These are phyloP conservation scores for Gentiana straminea DNA, from an alignment of 257 asterid genomes.

Conservation along the genomic window DNA sequence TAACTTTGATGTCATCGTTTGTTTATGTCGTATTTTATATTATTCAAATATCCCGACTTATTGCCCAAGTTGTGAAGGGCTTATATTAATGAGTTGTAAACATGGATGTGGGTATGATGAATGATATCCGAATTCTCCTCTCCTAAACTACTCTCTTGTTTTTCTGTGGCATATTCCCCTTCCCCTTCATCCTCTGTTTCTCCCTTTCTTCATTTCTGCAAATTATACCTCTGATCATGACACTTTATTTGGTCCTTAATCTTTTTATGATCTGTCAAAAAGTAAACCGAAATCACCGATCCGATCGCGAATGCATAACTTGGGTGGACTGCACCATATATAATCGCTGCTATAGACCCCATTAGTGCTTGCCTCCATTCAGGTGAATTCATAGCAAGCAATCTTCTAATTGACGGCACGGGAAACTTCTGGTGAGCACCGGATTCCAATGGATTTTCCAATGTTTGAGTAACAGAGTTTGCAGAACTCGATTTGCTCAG, in stretches of 20 bases:
- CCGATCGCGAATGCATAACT: constrained; percentile 77
- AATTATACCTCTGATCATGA: no score
- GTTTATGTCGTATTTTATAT: no score
- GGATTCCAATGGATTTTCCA: constrained; percentile 10
- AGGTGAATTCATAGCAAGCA: constrained; percentile 76
- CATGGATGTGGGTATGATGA: no score
- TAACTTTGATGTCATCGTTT: no score
- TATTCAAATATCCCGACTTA: no score
- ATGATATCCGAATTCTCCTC: no score
- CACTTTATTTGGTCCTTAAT: constrained; percentile 49
- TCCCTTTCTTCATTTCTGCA: no score
- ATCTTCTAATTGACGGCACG: constrained; percentile 56
- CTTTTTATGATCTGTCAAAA: constrained; percentile 38
- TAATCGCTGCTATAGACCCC: constrained; percentile 52
- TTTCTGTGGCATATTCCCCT: no score
- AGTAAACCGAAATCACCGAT: constrained; percentile 63
- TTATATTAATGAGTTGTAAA: no score
- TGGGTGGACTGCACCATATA: constrained; percentile 85
- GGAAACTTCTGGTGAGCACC: constrained; percentile 31
- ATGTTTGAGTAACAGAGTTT: constrained; percentile 27
- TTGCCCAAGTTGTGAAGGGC: no score
- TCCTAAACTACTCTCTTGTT: no score
- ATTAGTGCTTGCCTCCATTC: constrained; percentile 73
- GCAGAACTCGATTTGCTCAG: constrained; percentile 57
- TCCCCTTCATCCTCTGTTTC: no score